phyloP scores from a whole-genome alignment of 1,284 basidiomycete genomes.

The Cutaneotrichosporon dermatis region DNA sequence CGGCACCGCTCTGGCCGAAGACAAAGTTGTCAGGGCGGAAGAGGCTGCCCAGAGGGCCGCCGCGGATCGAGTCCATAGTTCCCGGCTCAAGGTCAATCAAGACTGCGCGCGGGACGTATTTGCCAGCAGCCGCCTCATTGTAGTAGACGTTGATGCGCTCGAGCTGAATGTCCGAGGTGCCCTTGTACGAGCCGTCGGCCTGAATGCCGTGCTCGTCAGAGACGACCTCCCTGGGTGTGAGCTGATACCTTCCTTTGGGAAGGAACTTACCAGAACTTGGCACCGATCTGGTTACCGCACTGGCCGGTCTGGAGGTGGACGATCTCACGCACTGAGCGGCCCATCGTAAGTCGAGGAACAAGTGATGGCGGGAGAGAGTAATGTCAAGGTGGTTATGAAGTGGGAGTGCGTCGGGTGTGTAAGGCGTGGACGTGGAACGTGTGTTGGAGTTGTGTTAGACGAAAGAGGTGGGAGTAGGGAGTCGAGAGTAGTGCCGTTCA shows the following conservation, averaged over 20 bases:
- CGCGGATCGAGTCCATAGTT: conserved; percentile 91
- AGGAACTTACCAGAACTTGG: conserved; percentile 95
- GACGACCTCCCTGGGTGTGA: conserved; percentile 53
- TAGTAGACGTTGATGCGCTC: conserved; percentile 97
- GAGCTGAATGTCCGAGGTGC: conserved; percentile 89
- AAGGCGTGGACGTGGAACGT: not conserved
- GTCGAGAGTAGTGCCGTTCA: no score
- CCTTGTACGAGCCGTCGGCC: conserved; percentile 84
- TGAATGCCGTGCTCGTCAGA: conserved; percentile 97
- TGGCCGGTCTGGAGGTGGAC: conserved; percentile 94
- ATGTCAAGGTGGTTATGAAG: no score
- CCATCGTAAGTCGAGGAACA: conserved; percentile 12
- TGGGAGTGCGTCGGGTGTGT: not conserved
- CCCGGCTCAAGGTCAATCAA: conserved; percentile 93
- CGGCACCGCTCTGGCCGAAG: conserved; percentile 56
- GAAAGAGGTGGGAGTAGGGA: no score
- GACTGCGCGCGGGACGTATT: conserved; percentile 95
- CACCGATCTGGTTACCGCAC: conserved; percentile 99
- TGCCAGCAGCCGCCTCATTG: conserved; percentile 79
- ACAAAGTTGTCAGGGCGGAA: conserved; percentile 60
- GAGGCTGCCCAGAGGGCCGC: conserved; percentile 54
- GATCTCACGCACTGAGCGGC: conserved; percentile 74
- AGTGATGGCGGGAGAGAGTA: not conserved
- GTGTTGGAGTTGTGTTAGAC: no score
- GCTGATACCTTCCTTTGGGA: not conserved